Percentiles rank a stretch among this genome's conserved stretches.
Conservation (phyloP, 2,329 filamentous ascomycete genomes). For the Nannizziopsis arthrosporioides region DNA sequence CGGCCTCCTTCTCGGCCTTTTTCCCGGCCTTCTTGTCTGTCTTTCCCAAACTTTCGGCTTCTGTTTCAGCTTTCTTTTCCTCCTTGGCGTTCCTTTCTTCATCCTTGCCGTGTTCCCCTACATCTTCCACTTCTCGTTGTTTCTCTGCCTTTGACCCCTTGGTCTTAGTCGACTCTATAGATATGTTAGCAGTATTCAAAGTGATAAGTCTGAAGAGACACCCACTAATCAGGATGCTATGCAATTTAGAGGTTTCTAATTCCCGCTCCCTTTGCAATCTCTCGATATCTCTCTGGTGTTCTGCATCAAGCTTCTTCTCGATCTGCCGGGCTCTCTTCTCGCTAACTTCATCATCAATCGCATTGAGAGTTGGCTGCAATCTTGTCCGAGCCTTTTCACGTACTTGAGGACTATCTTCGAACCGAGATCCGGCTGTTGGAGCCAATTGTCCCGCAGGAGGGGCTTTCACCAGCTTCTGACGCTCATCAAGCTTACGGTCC, state of each 20-base stretch:
- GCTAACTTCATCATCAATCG: constrained; percentile 10
- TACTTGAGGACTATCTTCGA: constrained; percentile 40
- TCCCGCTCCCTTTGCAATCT: constrained; percentile 5
- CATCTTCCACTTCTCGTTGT: not conserved
- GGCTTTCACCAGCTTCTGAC: constrained; percentile 2
- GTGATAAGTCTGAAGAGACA: not conserved
- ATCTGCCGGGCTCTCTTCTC: constrained; percentile 1
- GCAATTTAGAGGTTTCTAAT: constrained; percentile 6
- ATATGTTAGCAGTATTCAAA: not conserved
- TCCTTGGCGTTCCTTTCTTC: not conserved
- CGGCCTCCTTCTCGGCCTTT: not conserved
- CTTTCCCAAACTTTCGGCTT: not conserved
- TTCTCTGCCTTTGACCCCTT: not conserved
- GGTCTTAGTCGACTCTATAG: not conserved
- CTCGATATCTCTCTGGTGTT: not conserved
- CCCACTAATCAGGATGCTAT: constrained; percentile 9
- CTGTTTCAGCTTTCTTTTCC: not conserved
- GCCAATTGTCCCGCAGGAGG: constrained; percentile 5
- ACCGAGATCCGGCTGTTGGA: constrained; percentile 1
- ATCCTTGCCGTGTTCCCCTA: not conserved
- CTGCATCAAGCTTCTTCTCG: constrained; percentile 11
- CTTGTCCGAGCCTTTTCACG: constrained; percentile 54
- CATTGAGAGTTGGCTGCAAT: constrained; percentile 9
- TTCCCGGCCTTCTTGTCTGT: not conserved
- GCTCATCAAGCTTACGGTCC: constrained; percentile 11